These are phyloP conservation scores for Verticillium klebahnii DNA, from an alignment of 2,329 filamentous ascomycete species.

Conservation along the genomic window DNA sequence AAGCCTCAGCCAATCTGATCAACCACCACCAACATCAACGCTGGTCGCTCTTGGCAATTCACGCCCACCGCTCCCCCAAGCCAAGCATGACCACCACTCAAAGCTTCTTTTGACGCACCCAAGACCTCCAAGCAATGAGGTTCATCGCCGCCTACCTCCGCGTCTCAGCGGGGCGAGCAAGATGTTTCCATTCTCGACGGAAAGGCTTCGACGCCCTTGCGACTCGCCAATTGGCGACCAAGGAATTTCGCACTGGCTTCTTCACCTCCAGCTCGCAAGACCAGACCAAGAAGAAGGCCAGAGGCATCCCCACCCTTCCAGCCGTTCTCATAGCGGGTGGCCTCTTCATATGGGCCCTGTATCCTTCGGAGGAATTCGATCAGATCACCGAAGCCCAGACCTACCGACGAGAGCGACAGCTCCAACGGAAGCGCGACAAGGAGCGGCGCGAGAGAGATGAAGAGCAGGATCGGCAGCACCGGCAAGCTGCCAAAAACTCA, in stretches of 20 bases:
- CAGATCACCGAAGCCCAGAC: slow-evolving; percentile 20
- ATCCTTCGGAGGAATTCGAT: slow-evolving; percentile 37
- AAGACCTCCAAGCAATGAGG: slow-evolving; percentile 1
- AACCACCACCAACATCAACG: neutral
- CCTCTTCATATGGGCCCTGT: slow-evolving; percentile 38
- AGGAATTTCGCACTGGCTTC: slow-evolving; percentile 14
- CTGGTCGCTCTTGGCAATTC: neutral
- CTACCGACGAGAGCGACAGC: slow-evolving; percentile 1
- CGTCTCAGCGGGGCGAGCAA: neutral
- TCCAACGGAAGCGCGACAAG: neutral
- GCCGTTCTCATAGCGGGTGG: slow-evolving; percentile 27
- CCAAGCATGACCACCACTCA: neutral
- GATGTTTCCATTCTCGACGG: neutral
- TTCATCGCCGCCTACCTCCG: neutral
- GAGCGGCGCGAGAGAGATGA: slow-evolving; percentile 8
- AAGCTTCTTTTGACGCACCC: neutral
- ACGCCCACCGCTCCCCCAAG: neutral
- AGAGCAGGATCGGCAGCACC: slow-evolving; percentile 8
- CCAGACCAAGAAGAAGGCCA: slow-evolving; percentile 11
- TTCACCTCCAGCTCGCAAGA: slow-evolving; percentile 12
- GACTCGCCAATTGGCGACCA: neutral
- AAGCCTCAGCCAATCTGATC: neutral
- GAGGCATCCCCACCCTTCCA: slow-evolving; percentile 17
- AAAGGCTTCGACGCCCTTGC: neutral
- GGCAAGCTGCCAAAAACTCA: slow-evolving; percentile 16